phyloP scores from a whole-genome alignment of 345 rosid species.

The Populus deltoides region DNA sequence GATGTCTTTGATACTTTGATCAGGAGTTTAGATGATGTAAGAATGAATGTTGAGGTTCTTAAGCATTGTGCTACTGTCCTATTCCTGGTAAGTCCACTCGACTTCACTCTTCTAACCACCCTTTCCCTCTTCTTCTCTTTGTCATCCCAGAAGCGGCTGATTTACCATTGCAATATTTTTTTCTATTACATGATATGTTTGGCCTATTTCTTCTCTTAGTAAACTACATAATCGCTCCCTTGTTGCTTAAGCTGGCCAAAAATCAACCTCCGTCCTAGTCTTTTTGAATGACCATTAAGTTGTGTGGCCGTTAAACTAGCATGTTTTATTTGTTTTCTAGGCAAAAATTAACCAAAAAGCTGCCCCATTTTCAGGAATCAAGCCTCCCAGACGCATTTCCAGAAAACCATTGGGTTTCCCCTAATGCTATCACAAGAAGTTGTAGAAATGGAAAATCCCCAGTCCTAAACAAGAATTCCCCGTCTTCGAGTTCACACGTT shows the following conservation, averaged over 20 bases:
- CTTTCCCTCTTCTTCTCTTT: no score
- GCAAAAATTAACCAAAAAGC: neutral
- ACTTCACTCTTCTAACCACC: no score
- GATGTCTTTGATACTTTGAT: constrained; percentile 13
- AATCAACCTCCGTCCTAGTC: neutral
- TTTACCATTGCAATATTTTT: no score
- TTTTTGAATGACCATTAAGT: neutral
- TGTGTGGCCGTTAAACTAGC: neutral
- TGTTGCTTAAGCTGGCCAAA: neutral
- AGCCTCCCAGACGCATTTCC: constrained; percentile 67
- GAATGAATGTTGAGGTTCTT: constrained; percentile 91
- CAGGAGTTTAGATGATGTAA: constrained; percentile 96
- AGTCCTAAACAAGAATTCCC: constrained; percentile 14
- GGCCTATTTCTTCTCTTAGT: no score
- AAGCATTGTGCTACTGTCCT: constrained; percentile 90
- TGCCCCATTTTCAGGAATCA: constrained; percentile 54
- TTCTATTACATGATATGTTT: no score
- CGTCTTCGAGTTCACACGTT: constrained; percentile 28
- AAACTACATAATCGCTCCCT: neutral
- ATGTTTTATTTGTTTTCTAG: neutral
- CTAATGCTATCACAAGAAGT: constrained; percentile 59
- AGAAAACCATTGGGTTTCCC: constrained; percentile 53
- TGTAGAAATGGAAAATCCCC: constrained; percentile 42
- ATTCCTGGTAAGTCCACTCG: constrained; percentile 60
- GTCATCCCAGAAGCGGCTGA: no score